phyloP scores from a whole-genome alignment of 371 early-diverging fungal genomes.

The Mortierella sp. region DNA sequence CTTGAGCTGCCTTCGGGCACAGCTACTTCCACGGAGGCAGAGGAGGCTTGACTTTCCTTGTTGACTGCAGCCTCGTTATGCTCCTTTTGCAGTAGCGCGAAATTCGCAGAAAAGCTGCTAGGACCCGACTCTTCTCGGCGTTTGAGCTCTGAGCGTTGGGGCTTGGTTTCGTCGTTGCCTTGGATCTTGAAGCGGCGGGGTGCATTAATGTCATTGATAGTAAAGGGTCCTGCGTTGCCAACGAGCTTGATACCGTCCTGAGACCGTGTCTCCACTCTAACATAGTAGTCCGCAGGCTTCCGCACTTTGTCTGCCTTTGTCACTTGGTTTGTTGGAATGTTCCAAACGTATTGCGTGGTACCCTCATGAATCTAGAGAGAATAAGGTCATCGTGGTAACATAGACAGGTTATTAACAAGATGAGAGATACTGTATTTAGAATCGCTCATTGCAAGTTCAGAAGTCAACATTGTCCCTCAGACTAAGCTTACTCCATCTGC shows the following conservation, averaged over 20 bases:
- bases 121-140: conserved; percentile 2
- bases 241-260: conserved; percentile 28
- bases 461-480: neutral
- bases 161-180: neutral
- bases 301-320: conserved; percentile 13
- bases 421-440: too few species aligned
- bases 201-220: conserved; percentile 9
- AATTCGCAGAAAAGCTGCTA: conserved; percentile 1
- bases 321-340: conserved; percentile 19
- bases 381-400: too few species aligned
- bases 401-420: neutral
- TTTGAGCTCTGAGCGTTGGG: neutral
- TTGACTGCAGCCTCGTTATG: neutral
- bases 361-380: conserved; percentile 13
- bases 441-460: too few species aligned
- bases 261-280: conserved; percentile 32
- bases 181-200: neutral
- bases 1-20: neutral
- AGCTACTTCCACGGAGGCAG: conserved; percentile 2
- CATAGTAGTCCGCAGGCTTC: conserved; percentile 21
- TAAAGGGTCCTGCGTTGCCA: conserved; percentile 39
- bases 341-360: conserved; percentile 31
- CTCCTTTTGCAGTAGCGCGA: conserved; percentile 7
- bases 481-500: conserved; percentile 21
- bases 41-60: neutral